Percentiles rank a stretch among this genome's conserved stretches.
These are phyloP conservation scores for Lonicera japonica DNA, from an alignment of 129 eudicot species.

Conservation along the genomic window DNA sequence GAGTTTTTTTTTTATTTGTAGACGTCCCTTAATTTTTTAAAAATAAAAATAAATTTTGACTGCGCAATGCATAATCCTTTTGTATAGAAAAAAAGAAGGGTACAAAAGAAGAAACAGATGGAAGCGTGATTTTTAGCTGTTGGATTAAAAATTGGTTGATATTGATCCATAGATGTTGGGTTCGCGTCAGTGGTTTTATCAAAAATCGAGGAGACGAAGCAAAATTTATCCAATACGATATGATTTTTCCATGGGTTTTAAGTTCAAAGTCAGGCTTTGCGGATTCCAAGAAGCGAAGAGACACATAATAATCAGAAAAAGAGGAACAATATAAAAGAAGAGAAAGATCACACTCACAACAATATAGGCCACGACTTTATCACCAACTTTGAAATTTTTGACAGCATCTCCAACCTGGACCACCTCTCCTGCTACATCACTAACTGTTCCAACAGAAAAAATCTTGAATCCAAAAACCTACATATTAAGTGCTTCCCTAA, in stretches of 20 bases:
- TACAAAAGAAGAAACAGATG: too few relatives aligned
- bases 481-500: not conserved
- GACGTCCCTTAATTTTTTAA: too few relatives aligned
- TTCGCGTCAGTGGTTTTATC: too few relatives aligned
- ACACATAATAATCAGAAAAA: not conserved
- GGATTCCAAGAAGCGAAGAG: not conserved
- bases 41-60: too few relatives aligned
- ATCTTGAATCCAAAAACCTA: not conserved
- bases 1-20: too few relatives aligned
- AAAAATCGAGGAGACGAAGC: too few relatives aligned
- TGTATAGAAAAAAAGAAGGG: too few relatives aligned
- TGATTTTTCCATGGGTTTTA: too few relatives aligned
- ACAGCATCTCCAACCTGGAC: constrained; percentile 45
- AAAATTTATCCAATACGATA: not conserved
- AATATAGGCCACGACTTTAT: constrained; percentile 39
- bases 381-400: constrained; percentile 42
- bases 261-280: not conserved
- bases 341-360: constrained; percentile 13
- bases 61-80: too few relatives aligned
- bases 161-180: too few relatives aligned
- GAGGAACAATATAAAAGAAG: not conserved
- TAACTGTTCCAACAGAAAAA: constrained; percentile 21
- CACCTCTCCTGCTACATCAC: constrained; percentile 51
- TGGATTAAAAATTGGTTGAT: too few relatives aligned
- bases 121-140: too few relatives aligned